Base-by-base conservation (phyloP, 2,329 filamentous ascomycete genomes). In the Ceratocystis albifundus region DNA sequence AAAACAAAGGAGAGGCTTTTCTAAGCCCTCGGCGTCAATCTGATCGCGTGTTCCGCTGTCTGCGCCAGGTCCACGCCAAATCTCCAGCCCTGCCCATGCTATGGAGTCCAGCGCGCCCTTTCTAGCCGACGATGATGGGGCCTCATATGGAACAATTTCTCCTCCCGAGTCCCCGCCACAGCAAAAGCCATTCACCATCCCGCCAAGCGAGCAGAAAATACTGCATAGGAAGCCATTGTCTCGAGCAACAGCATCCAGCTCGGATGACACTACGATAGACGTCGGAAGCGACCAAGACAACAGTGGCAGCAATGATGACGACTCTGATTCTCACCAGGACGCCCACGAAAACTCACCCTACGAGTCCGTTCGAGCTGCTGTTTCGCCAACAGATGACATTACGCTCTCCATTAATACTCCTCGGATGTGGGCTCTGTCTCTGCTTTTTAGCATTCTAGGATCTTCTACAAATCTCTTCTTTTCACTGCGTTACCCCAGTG, bases 391-490 rank as follows among this genome's bases (percentile, higher is more conserved):
- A 41, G 89, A 94, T 75, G 84, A 94, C 72, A 85, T 82, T 17
- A 80, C 84, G 2, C 77, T 93, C n/a, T 93, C 89, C 7, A 91
- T 94, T 73, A 90, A 89, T 75, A 93, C 89, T 4, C 89, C 89
- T 46, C 88, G 90, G 65, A 94, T 94, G 89, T 94, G 89, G 90
- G 80, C 80, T 41, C 75, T 94, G 20, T 90, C 89, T n/a, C 80
- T 89, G 45, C 73, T 94, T 8, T 94, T 94, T 74, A 87, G 89
- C 7, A 80, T 94, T 46, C 82, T 91, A 48, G 90, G 90, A 69
- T 93, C 89, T 61, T 88, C 88, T 1, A 90, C 88, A 45, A 94
- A 94, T 74, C 78, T 95, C 50, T 94, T 95, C 77, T 96, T 95
- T 78, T 92, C 89, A 45, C 79, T 95, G 73, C 83, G 90, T 82